Evolutionary conservation across 2,329 filamentous ascomycete species (phyloP).

Genomic region (Beauveria scarabaeidicola): DNA sequence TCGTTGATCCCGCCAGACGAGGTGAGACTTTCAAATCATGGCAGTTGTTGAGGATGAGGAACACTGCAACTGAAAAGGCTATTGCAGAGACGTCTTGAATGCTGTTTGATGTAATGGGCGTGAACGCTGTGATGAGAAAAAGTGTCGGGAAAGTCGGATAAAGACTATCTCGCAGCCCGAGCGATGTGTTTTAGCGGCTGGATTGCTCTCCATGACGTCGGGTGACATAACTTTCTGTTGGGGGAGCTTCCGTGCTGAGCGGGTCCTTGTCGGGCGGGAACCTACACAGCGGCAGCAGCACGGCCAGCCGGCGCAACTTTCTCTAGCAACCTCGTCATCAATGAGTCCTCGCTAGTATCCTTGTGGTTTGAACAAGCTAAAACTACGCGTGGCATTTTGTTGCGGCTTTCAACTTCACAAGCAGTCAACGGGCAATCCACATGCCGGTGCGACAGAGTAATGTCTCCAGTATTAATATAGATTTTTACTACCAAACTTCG

Average conservation of each 20-base stretch:
- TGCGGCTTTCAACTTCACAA: background rate
- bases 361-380: background rate
- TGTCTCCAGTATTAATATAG: constrained; percentile 9
- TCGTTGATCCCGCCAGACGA: background rate
- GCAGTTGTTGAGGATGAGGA: background rate
- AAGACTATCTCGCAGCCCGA: background rate
- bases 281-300: background rate
- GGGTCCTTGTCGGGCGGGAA: constrained; percentile 1
- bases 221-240: constrained; percentile 10
- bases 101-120: background rate
- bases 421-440: background rate
- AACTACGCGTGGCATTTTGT: background rate
- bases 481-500: constrained; percentile 25
- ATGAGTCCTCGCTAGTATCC: background rate
- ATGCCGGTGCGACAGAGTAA: background rate
- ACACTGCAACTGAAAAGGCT: background rate
- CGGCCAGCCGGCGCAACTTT: constrained; percentile 6
- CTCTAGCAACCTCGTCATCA: background rate
- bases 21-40: background rate
- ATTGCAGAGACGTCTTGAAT: background rate
- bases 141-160: background rate
- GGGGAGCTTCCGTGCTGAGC: background rate
- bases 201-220: constrained; percentile 10
- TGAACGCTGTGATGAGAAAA: background rate
- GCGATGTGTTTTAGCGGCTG: background rate